These are phyloP conservation scores for Daphne laureola DNA, from an alignment of 441 rosid genomes.

Conservation along the genomic window DNA sequence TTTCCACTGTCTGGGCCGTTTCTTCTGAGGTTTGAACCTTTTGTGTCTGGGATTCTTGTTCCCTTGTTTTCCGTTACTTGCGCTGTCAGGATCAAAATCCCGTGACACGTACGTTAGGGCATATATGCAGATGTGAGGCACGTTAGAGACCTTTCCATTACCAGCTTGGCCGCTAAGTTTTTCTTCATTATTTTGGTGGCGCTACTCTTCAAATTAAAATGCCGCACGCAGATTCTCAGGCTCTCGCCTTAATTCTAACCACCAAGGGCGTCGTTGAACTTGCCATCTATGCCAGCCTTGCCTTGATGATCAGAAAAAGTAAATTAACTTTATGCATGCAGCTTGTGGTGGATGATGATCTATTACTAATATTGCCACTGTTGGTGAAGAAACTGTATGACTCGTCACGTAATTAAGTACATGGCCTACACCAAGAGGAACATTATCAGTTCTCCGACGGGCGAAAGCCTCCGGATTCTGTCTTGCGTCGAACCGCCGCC, in stretches of 20 bases:
- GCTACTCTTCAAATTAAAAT: conserved; percentile 2
- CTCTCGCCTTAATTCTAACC: conserved; percentile 14
- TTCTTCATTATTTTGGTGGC: background rate
- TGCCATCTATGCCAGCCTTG: background rate
- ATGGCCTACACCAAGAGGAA: conserved; percentile 35
- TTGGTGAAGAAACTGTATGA: conserved; percentile 34
- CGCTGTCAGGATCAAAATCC: conserved; percentile 13
- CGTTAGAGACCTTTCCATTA: background rate
- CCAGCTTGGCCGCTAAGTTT: conserved; percentile 3
- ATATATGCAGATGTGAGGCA: background rate
- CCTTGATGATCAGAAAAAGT: conserved; percentile 4
- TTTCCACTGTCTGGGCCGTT: background rate
- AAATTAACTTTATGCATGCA: too few relatives aligned
- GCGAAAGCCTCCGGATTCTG: conserved; percentile 32
- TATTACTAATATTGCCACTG: conserved; percentile 16
- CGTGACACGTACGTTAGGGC: background rate
- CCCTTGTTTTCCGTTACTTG: conserved; percentile 17
- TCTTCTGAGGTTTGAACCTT: conserved; percentile 1
- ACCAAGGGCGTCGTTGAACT: conserved; percentile 20
- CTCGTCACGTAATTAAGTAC: conserved; percentile 40
- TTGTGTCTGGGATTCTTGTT: conserved; percentile 3
- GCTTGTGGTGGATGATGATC: conserved; percentile 12
- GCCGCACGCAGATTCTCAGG: conserved; percentile 11
- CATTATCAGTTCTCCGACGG: conserved; percentile 20
- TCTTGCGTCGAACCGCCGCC: conserved; percentile 45